Percentiles rank a stretch among this genome's conserved stretches.
Evolutionary conservation across 2,329 filamentous ascomycete species (phyloP).

Genomic region (Aspergillus aculeatus): DNA sequence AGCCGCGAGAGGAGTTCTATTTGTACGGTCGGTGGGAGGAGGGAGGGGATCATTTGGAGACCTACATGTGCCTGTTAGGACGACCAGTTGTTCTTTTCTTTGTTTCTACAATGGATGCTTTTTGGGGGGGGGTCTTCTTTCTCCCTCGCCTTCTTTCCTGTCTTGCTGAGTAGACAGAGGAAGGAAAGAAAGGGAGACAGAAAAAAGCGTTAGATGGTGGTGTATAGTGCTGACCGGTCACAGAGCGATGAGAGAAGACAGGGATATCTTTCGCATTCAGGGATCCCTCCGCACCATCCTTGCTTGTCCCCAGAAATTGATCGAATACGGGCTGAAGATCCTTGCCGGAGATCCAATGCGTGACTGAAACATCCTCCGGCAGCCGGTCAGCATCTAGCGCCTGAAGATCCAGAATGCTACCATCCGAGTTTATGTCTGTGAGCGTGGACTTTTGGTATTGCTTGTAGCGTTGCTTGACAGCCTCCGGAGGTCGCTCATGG

Average conservation of each 20-base stretch:
- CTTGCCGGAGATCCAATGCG: slow-evolving; percentile 30
- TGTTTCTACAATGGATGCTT: slow-evolving; percentile 7
- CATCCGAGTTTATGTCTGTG: slow-evolving; percentile 51
- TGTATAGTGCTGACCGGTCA: slow-evolving; percentile 36
- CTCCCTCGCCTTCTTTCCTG: neutral
- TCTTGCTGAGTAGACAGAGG: neutral
- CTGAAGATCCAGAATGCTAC: slow-evolving; percentile 57
- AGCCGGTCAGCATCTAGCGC: slow-evolving; percentile 37
- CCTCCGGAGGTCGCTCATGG: slow-evolving; percentile 71
- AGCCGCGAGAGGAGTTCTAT: slow-evolving; percentile 67
- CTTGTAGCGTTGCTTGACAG: slow-evolving; percentile 73
- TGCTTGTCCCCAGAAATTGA: slow-evolving; percentile 25
- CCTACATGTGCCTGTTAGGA: slow-evolving; percentile 56
- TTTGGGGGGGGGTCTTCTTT: neutral
- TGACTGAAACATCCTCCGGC: slow-evolving; percentile 26
- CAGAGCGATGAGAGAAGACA: slow-evolving; percentile 35
- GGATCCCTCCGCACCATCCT: slow-evolving; percentile 9
- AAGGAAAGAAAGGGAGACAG: neutral
- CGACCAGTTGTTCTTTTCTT: slow-evolving; percentile 7
- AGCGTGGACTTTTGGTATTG: slow-evolving; percentile 63
- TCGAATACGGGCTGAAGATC: slow-evolving; percentile 33
- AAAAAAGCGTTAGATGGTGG: neutral
- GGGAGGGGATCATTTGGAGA: slow-evolving; percentile 71
- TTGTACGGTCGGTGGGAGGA: slow-evolving; percentile 71
- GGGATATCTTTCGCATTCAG: slow-evolving; percentile 29